These are phyloP conservation scores for Starmerella kuoi DNA, from an alignment of 805 yeast genomes.

Conservation along the genomic window DNA sequence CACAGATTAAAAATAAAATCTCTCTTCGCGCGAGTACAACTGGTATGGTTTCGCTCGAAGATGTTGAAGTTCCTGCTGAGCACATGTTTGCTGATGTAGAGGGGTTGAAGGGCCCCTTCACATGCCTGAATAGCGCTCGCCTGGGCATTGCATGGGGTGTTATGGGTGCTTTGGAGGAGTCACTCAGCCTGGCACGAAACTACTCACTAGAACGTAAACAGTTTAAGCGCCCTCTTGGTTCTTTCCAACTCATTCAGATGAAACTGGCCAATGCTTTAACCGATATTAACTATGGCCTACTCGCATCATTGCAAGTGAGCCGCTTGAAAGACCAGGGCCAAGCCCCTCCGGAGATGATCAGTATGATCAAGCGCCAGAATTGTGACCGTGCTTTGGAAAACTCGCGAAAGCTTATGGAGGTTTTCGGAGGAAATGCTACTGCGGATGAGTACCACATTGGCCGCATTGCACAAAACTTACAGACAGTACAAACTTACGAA, in stretches of 20 bases:
- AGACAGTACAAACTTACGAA: conserved; percentile 37
- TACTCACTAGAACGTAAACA: conserved; percentile 34
- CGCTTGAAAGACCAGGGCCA: conserved; percentile 31
- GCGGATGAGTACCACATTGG: conserved; percentile 36
- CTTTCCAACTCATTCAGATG: conserved; percentile 33
- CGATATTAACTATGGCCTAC: conserved; percentile 32
- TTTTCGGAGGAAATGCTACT: conserved; percentile 37
- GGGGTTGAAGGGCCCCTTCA: conserved; percentile 37
- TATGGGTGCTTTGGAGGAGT: conserved; percentile 35
- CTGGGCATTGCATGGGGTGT: conserved; percentile 36
- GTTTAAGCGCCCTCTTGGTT: conserved; percentile 33
- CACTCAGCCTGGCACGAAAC: conserved; percentile 29
- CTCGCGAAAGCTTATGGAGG: conserved; percentile 32
- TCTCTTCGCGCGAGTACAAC: conserved; percentile 34
- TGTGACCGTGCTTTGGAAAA: conserved; percentile 33
- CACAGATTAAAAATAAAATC: conserved; percentile 32
- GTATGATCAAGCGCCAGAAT: conserved; percentile 35
- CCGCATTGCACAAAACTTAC: conserved; percentile 33
- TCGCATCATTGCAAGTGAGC: conserved; percentile 34
- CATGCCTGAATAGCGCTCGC: conserved; percentile 35
- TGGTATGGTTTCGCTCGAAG: conserved; percentile 34
- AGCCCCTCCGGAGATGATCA: conserved; percentile 35
- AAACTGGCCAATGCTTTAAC: conserved; percentile 35
- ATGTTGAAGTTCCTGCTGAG: conserved; percentile 35
- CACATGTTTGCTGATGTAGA: conserved; percentile 30